A percentile compares a stretch with the other conserved stretches of the same genome.
Evolutionary conservation across 345 rosid species (phyloP).

Genomic region (Syzygium oleosum): DNA sequence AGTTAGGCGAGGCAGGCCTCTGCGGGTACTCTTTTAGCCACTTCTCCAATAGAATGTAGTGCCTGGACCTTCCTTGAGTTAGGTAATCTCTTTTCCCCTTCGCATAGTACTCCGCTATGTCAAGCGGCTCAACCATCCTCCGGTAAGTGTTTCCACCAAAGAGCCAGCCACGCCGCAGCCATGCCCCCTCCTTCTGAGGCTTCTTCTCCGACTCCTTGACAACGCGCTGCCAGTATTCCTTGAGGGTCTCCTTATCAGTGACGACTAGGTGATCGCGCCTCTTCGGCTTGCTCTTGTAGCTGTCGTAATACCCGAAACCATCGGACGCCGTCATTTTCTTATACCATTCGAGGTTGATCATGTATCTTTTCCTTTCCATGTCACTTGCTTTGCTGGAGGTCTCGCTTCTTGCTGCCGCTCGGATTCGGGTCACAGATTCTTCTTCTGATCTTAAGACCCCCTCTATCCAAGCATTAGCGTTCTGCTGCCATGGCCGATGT

Average conservation of each 20-base stretch:
- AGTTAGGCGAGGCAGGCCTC: background rate
- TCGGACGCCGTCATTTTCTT: conserved; percentile 19
- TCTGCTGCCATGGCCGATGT: background rate
- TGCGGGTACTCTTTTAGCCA: conserved; percentile 22
- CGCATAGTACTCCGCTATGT: conserved; percentile 51
- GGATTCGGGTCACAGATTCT: background rate
- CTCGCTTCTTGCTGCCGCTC: background rate
- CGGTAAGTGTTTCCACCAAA: conserved; percentile 41
- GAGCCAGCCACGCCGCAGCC: conserved; percentile 24
- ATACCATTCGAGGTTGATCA: conserved; percentile 55
- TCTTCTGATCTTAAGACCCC: background rate
- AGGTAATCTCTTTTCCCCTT: conserved; percentile 20
- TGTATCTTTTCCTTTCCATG: conserved; percentile 11
- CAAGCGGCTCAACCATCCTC: conserved; percentile 75
- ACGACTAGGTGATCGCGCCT: background rate
- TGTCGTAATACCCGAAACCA: conserved; percentile 47
- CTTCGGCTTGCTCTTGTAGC: conserved; percentile 16
- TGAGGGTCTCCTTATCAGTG: conserved; percentile 19
- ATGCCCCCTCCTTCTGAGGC: conserved; percentile 36
- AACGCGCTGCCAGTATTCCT: conserved; percentile 33
- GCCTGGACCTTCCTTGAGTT: conserved; percentile 30
- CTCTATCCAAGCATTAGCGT: background rate
- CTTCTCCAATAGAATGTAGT: conserved; percentile 36
- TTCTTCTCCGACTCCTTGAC: conserved; percentile 44
- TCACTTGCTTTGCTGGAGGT: conserved; percentile 21